Conservation (phyloP, 1,139 yeast genomes). For the Hansenula anomala region DNA sequence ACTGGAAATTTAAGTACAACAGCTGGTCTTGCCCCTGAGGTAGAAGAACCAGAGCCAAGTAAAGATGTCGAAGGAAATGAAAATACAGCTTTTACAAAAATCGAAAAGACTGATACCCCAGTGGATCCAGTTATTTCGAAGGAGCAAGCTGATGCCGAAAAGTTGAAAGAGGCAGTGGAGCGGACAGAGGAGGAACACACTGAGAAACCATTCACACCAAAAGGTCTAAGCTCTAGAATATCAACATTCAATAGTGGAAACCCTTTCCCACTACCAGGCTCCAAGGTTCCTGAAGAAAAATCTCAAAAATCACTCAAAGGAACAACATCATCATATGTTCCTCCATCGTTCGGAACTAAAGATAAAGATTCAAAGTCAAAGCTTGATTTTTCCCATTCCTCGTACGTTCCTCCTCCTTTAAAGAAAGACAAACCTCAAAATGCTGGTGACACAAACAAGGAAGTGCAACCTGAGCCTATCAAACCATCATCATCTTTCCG, state of each 20-base stretch:
- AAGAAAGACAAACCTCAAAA: conserved; percentile 13
- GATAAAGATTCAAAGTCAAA: conserved; percentile 4
- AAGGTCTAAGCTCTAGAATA: conserved; percentile 7
- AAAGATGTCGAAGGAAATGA: too few species aligned
- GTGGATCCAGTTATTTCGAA: background rate
- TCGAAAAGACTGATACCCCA: background rate
- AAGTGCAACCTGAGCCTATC: conserved; percentile 3
- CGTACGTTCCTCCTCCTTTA: conserved; percentile 21
- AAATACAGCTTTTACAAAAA: too few species aligned
- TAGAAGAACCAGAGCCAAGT: background rate
- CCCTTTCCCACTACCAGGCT: conserved; percentile 13
- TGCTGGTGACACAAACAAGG: conserved; percentile 14
- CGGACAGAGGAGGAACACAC: conserved; percentile 1
- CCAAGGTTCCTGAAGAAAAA: conserved; percentile 11
- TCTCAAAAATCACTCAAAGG: conserved; percentile 20
- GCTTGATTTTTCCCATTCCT: conserved; percentile 16
- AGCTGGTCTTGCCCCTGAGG: background rate
- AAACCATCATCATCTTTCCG: conserved; percentile 4
- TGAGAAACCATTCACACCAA: conserved; percentile 3
- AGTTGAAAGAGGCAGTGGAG: background rate
- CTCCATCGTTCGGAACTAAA: conserved; percentile 27
- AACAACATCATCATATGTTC: conserved; percentile 38
- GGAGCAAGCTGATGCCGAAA: background rate
- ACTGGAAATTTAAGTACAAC: background rate
- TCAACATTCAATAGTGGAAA: conserved; percentile 13